phyloP scores from a whole-genome alignment of 2,329 filamentous ascomycete species.

The Curvularia spicifera region DNA sequence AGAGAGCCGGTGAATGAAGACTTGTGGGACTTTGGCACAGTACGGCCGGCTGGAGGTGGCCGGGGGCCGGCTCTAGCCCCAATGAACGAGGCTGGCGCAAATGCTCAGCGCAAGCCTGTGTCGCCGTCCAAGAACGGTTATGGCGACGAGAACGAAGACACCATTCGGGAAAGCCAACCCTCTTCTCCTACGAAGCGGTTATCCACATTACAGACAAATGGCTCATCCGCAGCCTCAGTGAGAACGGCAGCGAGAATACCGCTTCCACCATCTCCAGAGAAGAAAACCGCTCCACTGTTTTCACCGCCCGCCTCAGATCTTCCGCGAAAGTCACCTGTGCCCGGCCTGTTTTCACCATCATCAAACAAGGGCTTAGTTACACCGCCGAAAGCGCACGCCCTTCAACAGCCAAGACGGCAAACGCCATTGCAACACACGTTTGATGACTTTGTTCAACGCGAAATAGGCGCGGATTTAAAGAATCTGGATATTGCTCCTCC shows the following conservation, averaged over 20 bases:
- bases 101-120: slow-evolving; percentile 59
- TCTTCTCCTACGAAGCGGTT: slow-evolving; percentile 54
- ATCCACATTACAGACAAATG: slow-evolving; percentile 37
- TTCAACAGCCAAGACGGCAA: slow-evolving; percentile 42
- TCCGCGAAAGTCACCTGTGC: slow-evolving; percentile 41
- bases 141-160: slow-evolving; percentile 49
- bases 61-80: slow-evolving; percentile 67
- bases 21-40: slow-evolving; percentile 98
- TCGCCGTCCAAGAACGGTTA: slow-evolving; percentile 29
- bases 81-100: slow-evolving; percentile 82
- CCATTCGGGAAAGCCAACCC: slow-evolving; percentile 46
- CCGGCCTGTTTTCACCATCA: slow-evolving; percentile 42
- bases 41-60: slow-evolving; percentile 69
- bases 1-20: slow-evolving; percentile 72
- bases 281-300: slow-evolving; percentile 44
- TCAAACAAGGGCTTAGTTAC: slow-evolving; percentile 38
- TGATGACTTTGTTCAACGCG: slow-evolving; percentile 58
- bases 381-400: slow-evolving; percentile 42
- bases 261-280: slow-evolving; percentile 55
- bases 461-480: slow-evolving; percentile 51
- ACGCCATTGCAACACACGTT: slow-evolving; percentile 47
- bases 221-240: slow-evolving; percentile 50
- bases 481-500: slow-evolving; percentile 49
- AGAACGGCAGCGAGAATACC: slow-evolving; percentile 53
- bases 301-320: slow-evolving; percentile 37